phyloP scores from a whole-genome alignment of 768 basidiomycete genomes.

The Leccinellum luteum region DNA sequence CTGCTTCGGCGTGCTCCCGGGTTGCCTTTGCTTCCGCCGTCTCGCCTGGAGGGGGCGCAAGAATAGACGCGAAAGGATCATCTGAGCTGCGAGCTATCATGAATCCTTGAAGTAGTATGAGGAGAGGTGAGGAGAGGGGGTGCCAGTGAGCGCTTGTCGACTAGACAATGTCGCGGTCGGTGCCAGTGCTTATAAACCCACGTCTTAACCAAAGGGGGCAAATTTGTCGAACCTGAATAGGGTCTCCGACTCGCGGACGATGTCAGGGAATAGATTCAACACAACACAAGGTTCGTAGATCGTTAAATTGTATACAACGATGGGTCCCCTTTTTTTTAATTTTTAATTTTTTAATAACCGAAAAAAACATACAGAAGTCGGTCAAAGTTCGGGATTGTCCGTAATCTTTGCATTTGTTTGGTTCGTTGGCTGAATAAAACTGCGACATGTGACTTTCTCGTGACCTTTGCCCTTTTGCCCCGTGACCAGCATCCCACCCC shows the following conservation, averaged over 20 bases:
- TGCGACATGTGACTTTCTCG: constrained; percentile 41
- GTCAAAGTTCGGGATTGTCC: neutral
- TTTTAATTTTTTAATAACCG: too few species aligned
- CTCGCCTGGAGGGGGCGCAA: constrained; percentile 66
- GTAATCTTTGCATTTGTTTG: constrained; percentile 32
- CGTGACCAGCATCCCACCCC: constrained; percentile 38
- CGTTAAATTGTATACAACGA: too few species aligned
- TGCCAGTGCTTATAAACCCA: neutral
- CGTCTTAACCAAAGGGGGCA: neutral
- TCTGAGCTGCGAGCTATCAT: constrained; percentile 41
- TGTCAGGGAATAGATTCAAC: neutral
- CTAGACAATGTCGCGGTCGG: neutral
- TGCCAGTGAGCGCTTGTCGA: neutral
- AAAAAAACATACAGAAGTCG: too few species aligned
- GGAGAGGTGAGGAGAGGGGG: neutral
- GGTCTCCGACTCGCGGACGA: neutral
- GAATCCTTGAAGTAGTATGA: neutral
- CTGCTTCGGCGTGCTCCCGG: constrained; percentile 59
- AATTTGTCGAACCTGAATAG: neutral
- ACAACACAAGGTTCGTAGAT: too few species aligned
- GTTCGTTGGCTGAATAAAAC: constrained; percentile 31
- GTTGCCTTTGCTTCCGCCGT: constrained; percentile 51
- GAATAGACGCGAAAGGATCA: constrained; percentile 59
- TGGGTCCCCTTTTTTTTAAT: too few species aligned
- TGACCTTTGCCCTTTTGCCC: constrained; percentile 39